Evolutionary conservation across 495 filamentous ascomycete genomes (phyloP).

Genomic region (Podospora pseudocomata): DNA sequence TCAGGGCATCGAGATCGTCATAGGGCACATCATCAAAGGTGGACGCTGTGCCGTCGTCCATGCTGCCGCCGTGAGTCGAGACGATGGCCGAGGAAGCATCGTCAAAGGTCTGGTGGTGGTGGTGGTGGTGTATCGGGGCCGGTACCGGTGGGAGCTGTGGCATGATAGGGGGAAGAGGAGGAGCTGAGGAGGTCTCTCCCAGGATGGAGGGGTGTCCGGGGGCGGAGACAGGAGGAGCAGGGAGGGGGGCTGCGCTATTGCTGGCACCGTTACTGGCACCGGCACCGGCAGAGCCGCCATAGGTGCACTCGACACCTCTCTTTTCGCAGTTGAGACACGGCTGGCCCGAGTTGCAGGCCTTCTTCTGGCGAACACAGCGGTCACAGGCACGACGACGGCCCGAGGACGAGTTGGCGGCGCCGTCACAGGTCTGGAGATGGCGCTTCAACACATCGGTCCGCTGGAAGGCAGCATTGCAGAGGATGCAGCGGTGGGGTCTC

Average conservation of each 20-base stretch:
- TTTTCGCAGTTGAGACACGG: slow-evolving; percentile 32
- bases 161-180: background rate
- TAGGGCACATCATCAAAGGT: slow-evolving; percentile 17
- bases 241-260: background rate
- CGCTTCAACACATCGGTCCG: slow-evolving; percentile 34
- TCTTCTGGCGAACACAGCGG: slow-evolving; percentile 34
- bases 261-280: slow-evolving; percentile 5
- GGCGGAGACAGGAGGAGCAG: background rate
- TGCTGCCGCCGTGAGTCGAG: slow-evolving; percentile 1
- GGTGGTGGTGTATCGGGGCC: slow-evolving; percentile 3
- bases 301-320: slow-evolving; percentile 24
- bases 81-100: slow-evolving; percentile 9
- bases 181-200: background rate
- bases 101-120: background rate
- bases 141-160: slow-evolving; percentile 1
- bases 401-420: slow-evolving; percentile 15
- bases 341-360: slow-evolving; percentile 32
- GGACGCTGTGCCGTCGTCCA: slow-evolving; percentile 1
- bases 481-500: slow-evolving; percentile 29
- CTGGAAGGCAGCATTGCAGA: slow-evolving; percentile 32
- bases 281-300: slow-evolving; percentile 15
- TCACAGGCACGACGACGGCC: slow-evolving; percentile 31
- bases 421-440: slow-evolving; percentile 33
- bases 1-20: slow-evolving; percentile 21
- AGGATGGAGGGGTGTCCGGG: background rate